Conservation (phyloP, 1,139 yeast genomes). For the Fermentozyma sake region DNA sequence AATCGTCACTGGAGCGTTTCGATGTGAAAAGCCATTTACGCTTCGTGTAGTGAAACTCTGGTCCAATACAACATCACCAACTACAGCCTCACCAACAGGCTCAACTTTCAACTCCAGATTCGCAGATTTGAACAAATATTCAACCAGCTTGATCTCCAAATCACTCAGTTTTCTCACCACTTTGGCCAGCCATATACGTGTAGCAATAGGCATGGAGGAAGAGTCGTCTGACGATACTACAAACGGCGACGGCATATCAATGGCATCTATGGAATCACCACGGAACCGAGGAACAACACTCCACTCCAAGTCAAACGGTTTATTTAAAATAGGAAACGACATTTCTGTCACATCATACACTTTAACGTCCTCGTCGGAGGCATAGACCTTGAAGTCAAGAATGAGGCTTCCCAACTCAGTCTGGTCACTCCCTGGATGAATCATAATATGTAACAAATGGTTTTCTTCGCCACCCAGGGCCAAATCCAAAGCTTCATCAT, state of each 20-base stretch:
- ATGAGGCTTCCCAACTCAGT: too few relatives aligned
- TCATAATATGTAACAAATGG: conserved; percentile 27
- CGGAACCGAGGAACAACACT: conserved; percentile 39
- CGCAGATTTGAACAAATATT: conserved; percentile 22
- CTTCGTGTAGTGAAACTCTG: conserved; percentile 34
- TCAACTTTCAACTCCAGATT: conserved; percentile 30
- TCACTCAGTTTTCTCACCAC: conserved; percentile 6
- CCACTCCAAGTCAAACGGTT: too few relatives aligned
- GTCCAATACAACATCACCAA: conserved; percentile 4
- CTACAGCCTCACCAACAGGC: conserved; percentile 6
- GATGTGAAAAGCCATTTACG: conserved; percentile 35
- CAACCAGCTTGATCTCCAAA: conserved; percentile 20
- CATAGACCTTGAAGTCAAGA: too few relatives aligned
- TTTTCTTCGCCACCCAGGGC: conserved; percentile 4
- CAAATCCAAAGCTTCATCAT: conserved; percentile 35
- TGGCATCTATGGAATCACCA: conserved; percentile 15
- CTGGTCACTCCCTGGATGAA: too few relatives aligned
- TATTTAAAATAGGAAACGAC: too few relatives aligned
- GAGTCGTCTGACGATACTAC: conserved; percentile 15
- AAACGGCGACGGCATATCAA: conserved; percentile 44
- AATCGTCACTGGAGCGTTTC: conserved; percentile 32
- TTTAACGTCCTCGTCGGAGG: too few relatives aligned
- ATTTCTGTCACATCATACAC: too few relatives aligned
- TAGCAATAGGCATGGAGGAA: conserved; percentile 37
- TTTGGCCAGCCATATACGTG: conserved; percentile 45